phyloP scores from a whole-genome alignment of 2,329 filamentous ascomycete species.

The Cladosporium sphaerospermum region DNA sequence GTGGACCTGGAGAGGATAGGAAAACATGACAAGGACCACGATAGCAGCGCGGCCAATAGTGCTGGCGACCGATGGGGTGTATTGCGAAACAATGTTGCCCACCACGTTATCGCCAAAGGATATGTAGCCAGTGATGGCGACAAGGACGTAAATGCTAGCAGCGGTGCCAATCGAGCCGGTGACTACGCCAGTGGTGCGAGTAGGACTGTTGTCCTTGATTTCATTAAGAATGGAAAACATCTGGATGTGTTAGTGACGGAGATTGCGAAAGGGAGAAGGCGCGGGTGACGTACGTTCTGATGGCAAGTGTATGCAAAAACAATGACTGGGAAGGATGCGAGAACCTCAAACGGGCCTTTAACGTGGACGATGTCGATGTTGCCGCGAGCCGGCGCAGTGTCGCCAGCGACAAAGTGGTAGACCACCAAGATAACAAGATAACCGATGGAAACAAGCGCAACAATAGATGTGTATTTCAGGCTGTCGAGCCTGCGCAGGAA shows the following conservation, averaged over 20 bases:
- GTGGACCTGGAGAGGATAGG: slow-evolving; percentile 90
- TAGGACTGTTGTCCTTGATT: slow-evolving; percentile 75
- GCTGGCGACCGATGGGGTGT: slow-evolving; percentile 69
- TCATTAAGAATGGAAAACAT: slow-evolving; percentile 99
- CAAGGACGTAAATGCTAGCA: slow-evolving; percentile 79
- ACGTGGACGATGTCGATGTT: slow-evolving; percentile 70
- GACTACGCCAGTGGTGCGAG: slow-evolving; percentile 72
- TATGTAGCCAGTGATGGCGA: slow-evolving; percentile 90
- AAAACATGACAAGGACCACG: slow-evolving; percentile 92
- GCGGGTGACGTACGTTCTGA: slow-evolving; percentile 65
- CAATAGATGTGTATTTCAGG: slow-evolving; percentile 90
- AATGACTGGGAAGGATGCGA: slow-evolving; percentile 87
- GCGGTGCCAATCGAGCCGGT: slow-evolving; percentile 79
- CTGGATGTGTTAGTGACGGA: slow-evolving; percentile 37
- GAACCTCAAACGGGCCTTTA: slow-evolving; percentile 68
- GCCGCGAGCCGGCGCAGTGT: slow-evolving; percentile 67
- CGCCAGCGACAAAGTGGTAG: slow-evolving; percentile 77
- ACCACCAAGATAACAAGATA: slow-evolving; percentile 91
- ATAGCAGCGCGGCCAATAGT: slow-evolving; percentile 94
- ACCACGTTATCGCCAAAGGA: slow-evolving; percentile 86
- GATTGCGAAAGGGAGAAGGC: not conserved
- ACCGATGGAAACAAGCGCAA: slow-evolving; percentile 86
- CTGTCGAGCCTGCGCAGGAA: slow-evolving; percentile 90
- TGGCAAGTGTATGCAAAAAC: slow-evolving; percentile 99
- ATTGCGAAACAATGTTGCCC: slow-evolving; percentile 93